Evolutionary conservation across 352 stramenopile species (phyloP), one percentile per base, ranked within the genome.

Genomic region (Peronospora farinosa): DNA sequence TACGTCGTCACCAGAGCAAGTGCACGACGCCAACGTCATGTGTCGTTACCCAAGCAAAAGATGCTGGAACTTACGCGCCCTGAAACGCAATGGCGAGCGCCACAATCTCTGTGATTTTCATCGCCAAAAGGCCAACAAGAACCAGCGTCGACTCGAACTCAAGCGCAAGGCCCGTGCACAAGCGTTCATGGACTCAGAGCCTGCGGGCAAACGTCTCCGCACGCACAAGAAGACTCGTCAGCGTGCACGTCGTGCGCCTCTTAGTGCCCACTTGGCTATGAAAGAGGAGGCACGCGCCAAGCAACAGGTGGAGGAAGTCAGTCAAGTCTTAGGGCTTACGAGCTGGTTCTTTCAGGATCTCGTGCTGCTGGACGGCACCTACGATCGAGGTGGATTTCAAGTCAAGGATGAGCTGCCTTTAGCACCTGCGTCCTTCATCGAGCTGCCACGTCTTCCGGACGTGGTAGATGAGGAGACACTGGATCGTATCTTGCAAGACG

Each of bases 71-170:
- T 37, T 17, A 25, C 72, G 72, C 45, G 66, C 66, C 13, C 41
- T 75, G 27, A 82, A 82, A 32, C 63, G 58, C 47, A 74, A 71
- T 40, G 65, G 57, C 13, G 54, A 79, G 19, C 64, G 63, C 30
- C 76, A 87, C 47, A 74, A 76, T 16, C 56, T 84, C 15, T 87
- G 76, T 47, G 62, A 83, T 16, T 57, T 72, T 40, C 76, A 87
- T 47, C 73, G 76, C 27, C 51, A 64, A n/a, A 78, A 83, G 46
- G 71, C 74, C 40, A 87, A 86, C 54, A 64, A 68, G 44, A 85
- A 87, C 67, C 78, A 89, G 60, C 75, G 75, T 15, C 66, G 65
- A 5, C 65, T 80, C 9, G 67, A 87, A 49, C 57, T 64, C 19
- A 70, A 70, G 51, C 63, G 63, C 43, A 69, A 74, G 47, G 50